Evolutionary conservation across 139 green algal genomes (phyloP).

Genomic region (Closterium sp.): DNA sequence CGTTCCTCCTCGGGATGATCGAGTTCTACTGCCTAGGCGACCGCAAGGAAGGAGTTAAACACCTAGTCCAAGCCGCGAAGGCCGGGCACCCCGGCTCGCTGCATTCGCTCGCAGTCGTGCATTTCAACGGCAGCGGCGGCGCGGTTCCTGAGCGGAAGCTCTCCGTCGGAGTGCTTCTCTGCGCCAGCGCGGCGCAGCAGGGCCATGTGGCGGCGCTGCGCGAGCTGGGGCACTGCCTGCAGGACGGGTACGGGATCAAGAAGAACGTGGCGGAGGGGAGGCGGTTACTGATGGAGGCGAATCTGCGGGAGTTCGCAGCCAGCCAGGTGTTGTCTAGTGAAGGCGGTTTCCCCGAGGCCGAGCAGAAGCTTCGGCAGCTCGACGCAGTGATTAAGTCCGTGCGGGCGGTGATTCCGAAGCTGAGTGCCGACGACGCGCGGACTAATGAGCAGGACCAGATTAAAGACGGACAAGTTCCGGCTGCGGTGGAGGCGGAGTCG

Average conservation of each 20-base stretch:
- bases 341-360: neutral
- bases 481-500: neutral
- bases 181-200: conserved; percentile 33
- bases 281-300: conserved; percentile 41
- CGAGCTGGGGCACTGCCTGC: conserved; percentile 51
- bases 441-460: neutral
- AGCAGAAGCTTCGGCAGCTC: neutral
- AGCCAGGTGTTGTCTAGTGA: neutral
- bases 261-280: conserved; percentile 24
- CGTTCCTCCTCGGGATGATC: conserved; percentile 38
- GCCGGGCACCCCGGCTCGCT: conserved; percentile 18
- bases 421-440: neutral
- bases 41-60: conserved; percentile 7
- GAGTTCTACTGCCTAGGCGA: conserved; percentile 39
- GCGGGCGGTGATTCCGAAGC: neutral
- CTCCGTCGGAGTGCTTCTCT: conserved; percentile 23
- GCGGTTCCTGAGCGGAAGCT: conserved; percentile 23
- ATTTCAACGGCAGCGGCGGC: conserved; percentile 50
- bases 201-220: conserved; percentile 31
- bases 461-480: neutral
- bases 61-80: conserved; percentile 30
- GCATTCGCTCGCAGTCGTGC: conserved; percentile 42
- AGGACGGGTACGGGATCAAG: conserved; percentile 48
- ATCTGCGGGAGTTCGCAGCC: conserved; percentile 22
- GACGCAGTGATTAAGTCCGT: neutral